These are phyloP conservation scores for Fulvia fulva DNA, from an alignment of 2,329 filamentous ascomycete genomes.

Conservation along the genomic window DNA sequence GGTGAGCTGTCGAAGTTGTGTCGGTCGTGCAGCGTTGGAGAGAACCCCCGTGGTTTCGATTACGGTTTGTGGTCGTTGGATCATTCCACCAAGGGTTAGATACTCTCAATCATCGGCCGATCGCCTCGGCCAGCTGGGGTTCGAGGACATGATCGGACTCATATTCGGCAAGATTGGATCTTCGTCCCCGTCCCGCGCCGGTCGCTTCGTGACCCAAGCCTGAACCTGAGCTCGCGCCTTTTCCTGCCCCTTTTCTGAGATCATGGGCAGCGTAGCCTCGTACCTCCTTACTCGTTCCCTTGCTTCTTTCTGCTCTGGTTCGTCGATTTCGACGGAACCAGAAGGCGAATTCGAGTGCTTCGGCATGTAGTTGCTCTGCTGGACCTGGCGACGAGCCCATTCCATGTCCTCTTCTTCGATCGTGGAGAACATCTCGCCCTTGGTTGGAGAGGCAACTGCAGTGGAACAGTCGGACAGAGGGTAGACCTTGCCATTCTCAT, in stretches of 20 bases:
- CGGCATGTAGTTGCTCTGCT: background rate
- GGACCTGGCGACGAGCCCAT: slow-evolving; percentile 2
- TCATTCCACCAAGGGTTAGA: too few relatives aligned
- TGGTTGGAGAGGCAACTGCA: background rate
- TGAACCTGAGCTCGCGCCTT: slow-evolving; percentile 5
- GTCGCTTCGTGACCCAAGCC: slow-evolving; percentile 6
- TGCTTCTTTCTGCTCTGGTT: background rate
- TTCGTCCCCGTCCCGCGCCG: background rate
- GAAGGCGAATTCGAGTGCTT: background rate
- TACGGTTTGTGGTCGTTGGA: too few relatives aligned
- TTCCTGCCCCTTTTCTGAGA: background rate
- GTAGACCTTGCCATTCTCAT: slow-evolving; percentile 4
- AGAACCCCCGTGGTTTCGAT: too few relatives aligned
- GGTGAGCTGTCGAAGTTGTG: too few relatives aligned
- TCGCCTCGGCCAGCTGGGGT: background rate
- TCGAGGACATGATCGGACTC: background rate
- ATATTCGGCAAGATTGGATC: background rate
- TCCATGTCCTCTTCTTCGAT: slow-evolving; percentile 4
- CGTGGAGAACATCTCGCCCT: background rate
- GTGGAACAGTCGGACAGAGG: background rate
- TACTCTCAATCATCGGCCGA: background rate
- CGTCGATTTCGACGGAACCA: background rate
- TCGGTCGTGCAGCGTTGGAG: too few relatives aligned
- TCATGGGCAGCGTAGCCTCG: background rate
- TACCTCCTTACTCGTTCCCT: background rate